A percentile compares a stretch with the other conserved stretches of the same genome.
phyloP scores from a whole-genome alignment of 208 protist genomes.

The Trypanosomatidae sp. region DNA sequence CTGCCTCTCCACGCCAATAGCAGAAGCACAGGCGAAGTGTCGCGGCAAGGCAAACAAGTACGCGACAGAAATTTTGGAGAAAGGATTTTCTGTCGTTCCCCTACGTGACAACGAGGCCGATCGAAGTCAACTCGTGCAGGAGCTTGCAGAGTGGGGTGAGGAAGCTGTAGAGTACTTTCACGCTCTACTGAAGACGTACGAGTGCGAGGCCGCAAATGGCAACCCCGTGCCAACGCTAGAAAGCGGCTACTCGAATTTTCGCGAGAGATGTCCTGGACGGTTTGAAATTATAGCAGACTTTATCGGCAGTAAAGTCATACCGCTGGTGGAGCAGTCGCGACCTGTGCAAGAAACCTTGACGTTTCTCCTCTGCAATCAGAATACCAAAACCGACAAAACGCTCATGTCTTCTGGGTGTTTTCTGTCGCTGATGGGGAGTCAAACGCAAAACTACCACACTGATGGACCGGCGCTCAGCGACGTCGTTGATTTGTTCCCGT shows the following conservation, averaged over 20 bases:
- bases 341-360: slow-evolving; percentile 36
- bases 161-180: too few species aligned
- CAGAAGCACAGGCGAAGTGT: too few species aligned
- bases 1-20: too few species aligned
- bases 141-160: too few species aligned
- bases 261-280: slow-evolving; percentile 50
- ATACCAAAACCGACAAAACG: slow-evolving; percentile 24
- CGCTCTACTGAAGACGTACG: slow-evolving; percentile 42
- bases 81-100: too few species aligned
- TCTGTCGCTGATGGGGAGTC: slow-evolving; percentile 56
- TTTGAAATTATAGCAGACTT: slow-evolving; percentile 61
- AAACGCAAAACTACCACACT: slow-evolving; percentile 50
- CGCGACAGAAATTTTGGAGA: too few species aligned
- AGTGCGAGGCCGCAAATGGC: slow-evolving; percentile 31
- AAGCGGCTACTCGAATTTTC: slow-evolving; percentile 66
- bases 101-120: too few species aligned
- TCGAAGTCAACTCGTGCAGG: too few species aligned
- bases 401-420: slow-evolving; percentile 67
- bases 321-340: slow-evolving; percentile 36
- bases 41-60: too few species aligned
- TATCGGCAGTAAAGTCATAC: slow-evolving; percentile 43
- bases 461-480: slow-evolving; percentile 53
- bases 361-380: slow-evolving; percentile 20
- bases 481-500: slow-evolving; percentile 53
- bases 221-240: slow-evolving; percentile 37